Conservation (phyloP, 768 basidiomycete genomes). For the Trametes cingulata region DNA sequence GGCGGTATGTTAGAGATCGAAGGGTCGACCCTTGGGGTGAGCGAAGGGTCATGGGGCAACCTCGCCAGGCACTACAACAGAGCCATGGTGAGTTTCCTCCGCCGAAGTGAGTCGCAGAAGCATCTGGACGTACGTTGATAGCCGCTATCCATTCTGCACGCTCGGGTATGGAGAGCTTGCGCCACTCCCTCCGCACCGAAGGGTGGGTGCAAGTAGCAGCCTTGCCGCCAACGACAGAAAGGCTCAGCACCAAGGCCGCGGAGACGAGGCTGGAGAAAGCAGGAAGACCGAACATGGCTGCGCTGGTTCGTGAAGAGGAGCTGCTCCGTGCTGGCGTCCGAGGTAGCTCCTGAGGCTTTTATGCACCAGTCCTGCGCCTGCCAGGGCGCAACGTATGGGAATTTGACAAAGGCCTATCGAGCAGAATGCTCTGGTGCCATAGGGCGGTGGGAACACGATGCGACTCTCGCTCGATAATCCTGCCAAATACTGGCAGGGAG, state of each 20-base stretch:
- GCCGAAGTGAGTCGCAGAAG: background rate
- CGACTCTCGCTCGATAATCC: background rate
- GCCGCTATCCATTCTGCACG: constrained; percentile 28
- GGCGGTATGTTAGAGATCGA: constrained; percentile 15
- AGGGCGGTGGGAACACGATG: background rate
- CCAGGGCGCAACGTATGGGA: background rate
- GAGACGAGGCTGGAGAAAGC: background rate
- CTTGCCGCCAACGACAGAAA: background rate
- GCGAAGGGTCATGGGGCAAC: constrained; percentile 10
- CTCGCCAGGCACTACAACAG: constrained; percentile 1
- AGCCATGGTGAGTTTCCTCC: background rate
- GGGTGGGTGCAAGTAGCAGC: constrained; percentile 23
- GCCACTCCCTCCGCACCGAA: constrained; percentile 28
- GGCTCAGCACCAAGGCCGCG: background rate
- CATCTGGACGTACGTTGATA: constrained; percentile 23
- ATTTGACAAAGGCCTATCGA: background rate
- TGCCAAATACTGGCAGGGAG: background rate
- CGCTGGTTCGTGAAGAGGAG: background rate
- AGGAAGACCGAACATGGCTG: background rate
- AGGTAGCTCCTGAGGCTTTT: background rate
- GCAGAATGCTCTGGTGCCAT: background rate
- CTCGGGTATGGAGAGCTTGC: constrained; percentile 17
- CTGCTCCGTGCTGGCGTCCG: background rate
- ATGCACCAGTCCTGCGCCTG: background rate
- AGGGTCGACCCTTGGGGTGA: constrained; percentile 8